These are phyloP conservation scores for Rhodotorula sp. DNA, from an alignment of 1,284 basidiomycete species.

Conservation along the genomic window DNA sequence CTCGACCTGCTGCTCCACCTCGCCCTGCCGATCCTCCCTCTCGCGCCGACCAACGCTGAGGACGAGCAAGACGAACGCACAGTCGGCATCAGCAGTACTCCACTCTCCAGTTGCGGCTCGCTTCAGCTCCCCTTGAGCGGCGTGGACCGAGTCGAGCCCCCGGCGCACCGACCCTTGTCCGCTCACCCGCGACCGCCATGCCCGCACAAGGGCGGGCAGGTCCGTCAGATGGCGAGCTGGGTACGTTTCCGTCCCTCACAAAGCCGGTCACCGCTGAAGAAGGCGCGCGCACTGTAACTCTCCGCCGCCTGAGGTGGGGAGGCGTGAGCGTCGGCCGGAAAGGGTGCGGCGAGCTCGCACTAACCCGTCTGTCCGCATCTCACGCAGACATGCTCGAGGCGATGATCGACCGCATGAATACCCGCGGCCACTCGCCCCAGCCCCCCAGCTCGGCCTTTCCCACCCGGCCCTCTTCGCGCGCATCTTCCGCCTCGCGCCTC, in stretches of 20 bases:
- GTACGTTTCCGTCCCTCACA: not conserved
- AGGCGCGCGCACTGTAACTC: not conserved
- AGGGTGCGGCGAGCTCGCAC: not conserved
- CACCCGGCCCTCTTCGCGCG: slow-evolving; percentile 19
- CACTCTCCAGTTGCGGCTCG: too few species aligned
- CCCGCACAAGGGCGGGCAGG: not conserved
- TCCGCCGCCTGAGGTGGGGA: not conserved
- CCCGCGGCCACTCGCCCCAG: not conserved
- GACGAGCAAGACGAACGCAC: too few species aligned
- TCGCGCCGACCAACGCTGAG: too few species aligned
- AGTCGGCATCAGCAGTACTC: too few species aligned
- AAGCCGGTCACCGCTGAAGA: too few species aligned
- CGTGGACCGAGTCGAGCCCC: too few species aligned
- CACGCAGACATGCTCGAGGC: slow-evolving; percentile 29
- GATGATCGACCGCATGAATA: slow-evolving; percentile 20
- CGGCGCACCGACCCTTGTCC: not conserved
- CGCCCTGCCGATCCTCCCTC: too few species aligned
- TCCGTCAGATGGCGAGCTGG: slow-evolving; percentile 1
- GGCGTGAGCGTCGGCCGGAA: not conserved
- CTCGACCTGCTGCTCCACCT: too few species aligned
- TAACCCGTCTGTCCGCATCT: not conserved
- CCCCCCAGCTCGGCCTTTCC: not conserved
- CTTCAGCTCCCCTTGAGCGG: too few species aligned
- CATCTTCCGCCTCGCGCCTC: slow-evolving; percentile 23
- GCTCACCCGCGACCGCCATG: not conserved